Percentiles rank a stretch among this genome's conserved stretches.
Conservation (phyloP, 2,329 filamentous ascomycete species). For the Beauveria scarabaeidicola region DNA sequence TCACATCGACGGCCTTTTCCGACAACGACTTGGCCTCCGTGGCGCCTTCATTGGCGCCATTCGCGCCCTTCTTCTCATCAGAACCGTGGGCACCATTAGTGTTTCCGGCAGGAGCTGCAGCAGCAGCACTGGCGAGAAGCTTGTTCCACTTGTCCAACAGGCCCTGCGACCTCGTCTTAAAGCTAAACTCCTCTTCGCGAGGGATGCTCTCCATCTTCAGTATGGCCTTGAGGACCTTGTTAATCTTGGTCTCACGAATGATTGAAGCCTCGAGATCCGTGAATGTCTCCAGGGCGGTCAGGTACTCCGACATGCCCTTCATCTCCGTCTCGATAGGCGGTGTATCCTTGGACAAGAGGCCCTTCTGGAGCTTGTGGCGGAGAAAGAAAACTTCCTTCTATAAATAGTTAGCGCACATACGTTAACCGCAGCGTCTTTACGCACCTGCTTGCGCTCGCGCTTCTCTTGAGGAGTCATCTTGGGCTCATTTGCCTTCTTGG, state of each 20-base stretch:
- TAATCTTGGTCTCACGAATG: slow-evolving; percentile 89
- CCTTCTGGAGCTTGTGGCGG: slow-evolving; percentile 90
- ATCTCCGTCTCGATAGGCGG: slow-evolving; percentile 82
- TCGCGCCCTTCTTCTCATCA: slow-evolving; percentile 34
- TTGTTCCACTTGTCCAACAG: slow-evolving; percentile 87
- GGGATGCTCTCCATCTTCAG: slow-evolving; percentile 81
- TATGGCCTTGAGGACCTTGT: slow-evolving; percentile 95
- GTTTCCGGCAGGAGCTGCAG: slow-evolving; percentile 27
- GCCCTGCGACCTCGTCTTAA: slow-evolving; percentile 73
- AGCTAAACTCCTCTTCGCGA: slow-evolving; percentile 78
- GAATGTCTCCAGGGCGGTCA: slow-evolving; percentile 71
- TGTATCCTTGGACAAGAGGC: slow-evolving; percentile 76
- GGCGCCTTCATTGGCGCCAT: slow-evolving; percentile 31
- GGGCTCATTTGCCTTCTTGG: slow-evolving; percentile 46
- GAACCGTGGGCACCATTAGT: slow-evolving; percentile 41
- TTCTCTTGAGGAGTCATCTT: slow-evolving; percentile 52
- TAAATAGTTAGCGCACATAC: slow-evolving; percentile 24
- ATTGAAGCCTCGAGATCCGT: slow-evolving; percentile 79
- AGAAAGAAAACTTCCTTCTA: slow-evolving; percentile 81
- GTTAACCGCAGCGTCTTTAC: slow-evolving; percentile 15
- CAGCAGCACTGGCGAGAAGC: slow-evolving; percentile 55
- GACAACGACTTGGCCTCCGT: slow-evolving; percentile 25
- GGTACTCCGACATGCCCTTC: slow-evolving; percentile 66
- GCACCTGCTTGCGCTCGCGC: slow-evolving; percentile 49
- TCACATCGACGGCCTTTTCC: slow-evolving; percentile 30